phyloP scores from a whole-genome alignment of 176 grass and related monocot species.

The Carex pumila region DNA sequence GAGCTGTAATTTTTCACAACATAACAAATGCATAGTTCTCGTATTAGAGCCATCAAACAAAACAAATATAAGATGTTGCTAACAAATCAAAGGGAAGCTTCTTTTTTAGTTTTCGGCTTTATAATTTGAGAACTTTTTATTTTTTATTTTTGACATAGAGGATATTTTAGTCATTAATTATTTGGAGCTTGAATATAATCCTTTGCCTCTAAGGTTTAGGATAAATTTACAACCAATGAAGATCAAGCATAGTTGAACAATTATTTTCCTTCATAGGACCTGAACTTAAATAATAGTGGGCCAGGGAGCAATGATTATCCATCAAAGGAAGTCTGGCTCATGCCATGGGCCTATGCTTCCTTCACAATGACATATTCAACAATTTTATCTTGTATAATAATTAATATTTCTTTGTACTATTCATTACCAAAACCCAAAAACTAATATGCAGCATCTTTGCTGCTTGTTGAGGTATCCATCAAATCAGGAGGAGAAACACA shows the following conservation, averaged over 20 bases:
- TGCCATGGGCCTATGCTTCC: neutral
- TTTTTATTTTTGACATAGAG: no score
- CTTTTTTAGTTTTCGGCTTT: no score
- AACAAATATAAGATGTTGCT: no score
- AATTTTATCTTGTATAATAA: neutral
- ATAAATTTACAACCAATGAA: neutral
- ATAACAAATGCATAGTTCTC: neutral
- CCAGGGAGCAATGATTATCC: neutral
- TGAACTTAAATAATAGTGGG: neutral
- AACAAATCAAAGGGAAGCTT: no score
- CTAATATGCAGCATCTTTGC: constrained; percentile 10
- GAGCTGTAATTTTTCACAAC: neutral
- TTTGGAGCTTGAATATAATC: no score
- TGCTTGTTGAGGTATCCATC: constrained; percentile 81
- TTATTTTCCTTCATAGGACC: neutral
- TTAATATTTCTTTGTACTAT: neutral
- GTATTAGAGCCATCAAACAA: neutral
- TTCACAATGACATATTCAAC: neutral
- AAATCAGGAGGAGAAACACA: constrained; percentile 22
- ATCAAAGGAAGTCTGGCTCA: neutral
- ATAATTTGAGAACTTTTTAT: no score
- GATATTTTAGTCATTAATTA: no score
- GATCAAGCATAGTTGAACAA: neutral
- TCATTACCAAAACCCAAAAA: no score
- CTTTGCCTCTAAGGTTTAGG: no score